Evolutionary conservation across 257 asterid species (phyloP).

Genomic region (Asclepias syriaca): DNA sequence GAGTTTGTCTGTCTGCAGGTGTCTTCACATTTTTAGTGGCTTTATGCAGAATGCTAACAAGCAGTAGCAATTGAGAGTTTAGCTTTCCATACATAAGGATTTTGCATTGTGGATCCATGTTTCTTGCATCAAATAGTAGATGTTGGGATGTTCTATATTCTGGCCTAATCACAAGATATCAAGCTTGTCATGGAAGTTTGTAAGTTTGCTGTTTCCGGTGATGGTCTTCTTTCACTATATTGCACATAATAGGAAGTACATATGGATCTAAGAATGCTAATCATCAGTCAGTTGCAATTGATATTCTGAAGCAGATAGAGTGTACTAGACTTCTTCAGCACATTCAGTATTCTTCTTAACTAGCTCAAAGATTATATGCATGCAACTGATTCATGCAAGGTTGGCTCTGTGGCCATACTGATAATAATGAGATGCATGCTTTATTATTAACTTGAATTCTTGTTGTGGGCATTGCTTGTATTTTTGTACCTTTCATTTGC

Average conservation of each 20-base stretch:
- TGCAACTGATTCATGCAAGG: neutral
- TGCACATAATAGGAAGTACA: neutral
- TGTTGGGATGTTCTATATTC: neutral
- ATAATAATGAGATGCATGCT: neutral
- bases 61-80: neutral
- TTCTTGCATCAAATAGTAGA: neutral
- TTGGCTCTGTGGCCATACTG: neutral
- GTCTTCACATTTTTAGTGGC: neutral
- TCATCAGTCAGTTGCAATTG: neutral
- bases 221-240: neutral
- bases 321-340: neutral
- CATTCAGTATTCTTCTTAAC: neutral
- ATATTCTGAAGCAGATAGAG: neutral
- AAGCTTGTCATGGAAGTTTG: neutral
- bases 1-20: slow-evolving; percentile 13
- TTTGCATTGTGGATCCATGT: neutral
- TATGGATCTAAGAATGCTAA: neutral
- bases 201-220: neutral
- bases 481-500: neutral
- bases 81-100: slow-evolving; percentile 1
- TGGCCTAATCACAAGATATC: slow-evolving; percentile 1
- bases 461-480: neutral
- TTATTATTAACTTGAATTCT: neutral
- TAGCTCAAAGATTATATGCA: neutral
- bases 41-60: slow-evolving; percentile 2